A percentile compares a stretch with the other conserved stretches of the same genome.
These are phyloP conservation scores for Discostella pseudostelligera DNA, from an alignment of 108 stramenopile species.

Conservation along the genomic window DNA sequence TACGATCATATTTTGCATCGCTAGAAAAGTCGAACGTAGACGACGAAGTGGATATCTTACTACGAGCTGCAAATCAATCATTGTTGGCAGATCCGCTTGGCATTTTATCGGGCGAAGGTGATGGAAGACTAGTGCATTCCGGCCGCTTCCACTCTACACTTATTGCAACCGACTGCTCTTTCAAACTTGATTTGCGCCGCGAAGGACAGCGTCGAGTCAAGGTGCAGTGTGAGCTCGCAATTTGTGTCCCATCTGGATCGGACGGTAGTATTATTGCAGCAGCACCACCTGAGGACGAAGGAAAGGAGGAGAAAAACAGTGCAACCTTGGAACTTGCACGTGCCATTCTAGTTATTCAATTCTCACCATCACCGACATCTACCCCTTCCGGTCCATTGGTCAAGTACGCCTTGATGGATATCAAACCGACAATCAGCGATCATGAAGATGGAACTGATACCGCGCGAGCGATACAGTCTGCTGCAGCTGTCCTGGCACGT, in stretches of 20 bases:
- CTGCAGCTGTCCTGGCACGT: slow-evolving; percentile 33
- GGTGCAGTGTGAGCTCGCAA: slow-evolving; percentile 45
- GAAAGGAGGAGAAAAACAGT: slow-evolving; percentile 13
- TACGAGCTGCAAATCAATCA: slow-evolving; percentile 79
- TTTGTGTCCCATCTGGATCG: slow-evolving; percentile 44
- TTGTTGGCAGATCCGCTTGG: slow-evolving; percentile 76
- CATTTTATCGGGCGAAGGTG: slow-evolving; percentile 65
- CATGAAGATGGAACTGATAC: slow-evolving; percentile 32
- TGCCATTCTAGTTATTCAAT: slow-evolving; percentile 50
- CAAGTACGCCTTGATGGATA: slow-evolving; percentile 41
- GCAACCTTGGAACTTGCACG: slow-evolving; percentile 53
- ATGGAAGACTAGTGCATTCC: slow-evolving; percentile 57
- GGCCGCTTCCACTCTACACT: slow-evolving; percentile 48
- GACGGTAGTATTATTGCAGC: slow-evolving; percentile 40
- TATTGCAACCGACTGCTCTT: slow-evolving; percentile 40
- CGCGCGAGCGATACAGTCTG: slow-evolving; percentile 36
- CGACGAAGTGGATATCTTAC: slow-evolving; percentile 39
- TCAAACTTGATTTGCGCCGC: slow-evolving; percentile 46
- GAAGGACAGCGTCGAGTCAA: slow-evolving; percentile 44
- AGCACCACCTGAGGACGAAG: slow-evolving; percentile 23
- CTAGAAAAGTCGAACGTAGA: slow-evolving; percentile 17
- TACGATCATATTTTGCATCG: slow-evolving; percentile 38
- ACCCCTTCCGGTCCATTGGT: slow-evolving; percentile 43
- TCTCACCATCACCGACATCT: slow-evolving; percentile 53
- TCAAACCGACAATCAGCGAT: slow-evolving; percentile 26